Conservation (phyloP, 345 rosid genomes). For the Populus davidiana region DNA sequence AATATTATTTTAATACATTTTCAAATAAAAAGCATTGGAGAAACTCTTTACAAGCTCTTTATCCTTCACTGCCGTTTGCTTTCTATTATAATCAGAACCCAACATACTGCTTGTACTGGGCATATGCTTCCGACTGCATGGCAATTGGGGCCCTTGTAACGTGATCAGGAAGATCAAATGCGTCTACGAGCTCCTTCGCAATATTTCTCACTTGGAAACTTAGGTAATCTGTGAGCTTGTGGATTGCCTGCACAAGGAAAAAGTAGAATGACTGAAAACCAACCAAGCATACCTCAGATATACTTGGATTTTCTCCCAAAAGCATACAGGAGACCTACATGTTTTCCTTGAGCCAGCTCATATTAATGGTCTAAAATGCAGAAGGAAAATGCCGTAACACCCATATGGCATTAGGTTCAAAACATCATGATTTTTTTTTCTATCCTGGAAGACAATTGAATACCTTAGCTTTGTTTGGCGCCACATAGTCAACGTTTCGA, state of each 20-base stretch:
- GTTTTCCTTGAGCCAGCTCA: neutral
- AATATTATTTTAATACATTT: no score
- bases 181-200: slow-evolving; percentile 75
- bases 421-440: neutral
- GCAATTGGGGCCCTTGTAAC: slow-evolving; percentile 95
- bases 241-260: slow-evolving; percentile 64
- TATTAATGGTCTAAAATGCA: neutral
- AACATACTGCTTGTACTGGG: slow-evolving; percentile 76
- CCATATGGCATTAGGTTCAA: neutral
- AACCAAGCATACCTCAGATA: neutral
- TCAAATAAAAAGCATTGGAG: no score
- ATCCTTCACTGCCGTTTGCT: neutral
- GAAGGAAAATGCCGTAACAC: neutral
- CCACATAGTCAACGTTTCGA: slow-evolving; percentile 87
- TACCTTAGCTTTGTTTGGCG: slow-evolving; percentile 99
- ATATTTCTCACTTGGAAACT: slow-evolving; percentile 86
- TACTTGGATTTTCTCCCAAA: neutral
- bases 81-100: slow-evolving; percentile 48
- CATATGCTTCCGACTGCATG: slow-evolving; percentile 86
- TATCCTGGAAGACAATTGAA: neutral
- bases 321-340: neutral
- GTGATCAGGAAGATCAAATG: slow-evolving; percentile 74
- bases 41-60: no score
- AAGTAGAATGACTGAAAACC: neutral
- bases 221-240: slow-evolving; percentile 76